A percentile compares a stretch with the other conserved stretches of the same genome.
phyloP scores from a whole-genome alignment of 352 stramenopile species.

The Aphanomyces cochlioides region DNA sequence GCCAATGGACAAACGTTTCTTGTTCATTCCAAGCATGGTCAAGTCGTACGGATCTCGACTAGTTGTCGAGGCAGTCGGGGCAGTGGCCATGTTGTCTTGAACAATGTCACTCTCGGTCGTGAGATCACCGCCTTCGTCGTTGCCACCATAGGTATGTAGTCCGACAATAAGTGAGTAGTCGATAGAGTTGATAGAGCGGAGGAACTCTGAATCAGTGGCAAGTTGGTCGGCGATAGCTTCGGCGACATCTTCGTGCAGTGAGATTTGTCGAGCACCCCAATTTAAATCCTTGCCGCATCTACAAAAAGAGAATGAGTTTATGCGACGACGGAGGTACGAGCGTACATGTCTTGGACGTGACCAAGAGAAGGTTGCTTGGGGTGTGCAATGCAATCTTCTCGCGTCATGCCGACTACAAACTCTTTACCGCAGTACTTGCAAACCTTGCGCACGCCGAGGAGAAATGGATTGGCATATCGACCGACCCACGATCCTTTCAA shows the following conservation, averaged over 20 bases:
- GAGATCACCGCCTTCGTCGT: not conserved
- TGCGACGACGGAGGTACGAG: not conserved
- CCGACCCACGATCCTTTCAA: constrained; percentile 89
- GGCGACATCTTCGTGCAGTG: constrained; percentile 60
- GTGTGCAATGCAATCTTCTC: constrained; percentile 69
- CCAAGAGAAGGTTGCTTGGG: constrained; percentile 43
- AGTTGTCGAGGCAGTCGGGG: not conserved
- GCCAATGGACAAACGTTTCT: not conserved
- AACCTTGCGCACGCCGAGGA: constrained; percentile 33
- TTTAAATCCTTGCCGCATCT: constrained; percentile 80
- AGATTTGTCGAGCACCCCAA: constrained; percentile 75
- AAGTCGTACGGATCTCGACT: constrained; percentile 10
- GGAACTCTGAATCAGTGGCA: constrained; percentile 88
- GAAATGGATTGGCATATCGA: constrained; percentile 37
- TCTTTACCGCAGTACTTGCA: constrained; percentile 86
- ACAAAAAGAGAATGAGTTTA: not conserved
- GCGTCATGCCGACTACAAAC: constrained; percentile 82
- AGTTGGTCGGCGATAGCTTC: constrained; percentile 81
- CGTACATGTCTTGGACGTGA: constrained; percentile 64
- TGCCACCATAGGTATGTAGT: constrained; percentile 43
- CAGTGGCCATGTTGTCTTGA: not conserved
- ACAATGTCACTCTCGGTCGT: not conserved
- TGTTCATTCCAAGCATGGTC: not conserved
- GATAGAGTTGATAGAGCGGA: constrained; percentile 95
- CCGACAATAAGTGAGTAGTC: constrained; percentile 96